Percentiles rank a stretch among this genome's conserved stretches.
phyloP scores from a whole-genome alignment of 306 rosid genomes.

The Dicorynia guianensis region DNA sequence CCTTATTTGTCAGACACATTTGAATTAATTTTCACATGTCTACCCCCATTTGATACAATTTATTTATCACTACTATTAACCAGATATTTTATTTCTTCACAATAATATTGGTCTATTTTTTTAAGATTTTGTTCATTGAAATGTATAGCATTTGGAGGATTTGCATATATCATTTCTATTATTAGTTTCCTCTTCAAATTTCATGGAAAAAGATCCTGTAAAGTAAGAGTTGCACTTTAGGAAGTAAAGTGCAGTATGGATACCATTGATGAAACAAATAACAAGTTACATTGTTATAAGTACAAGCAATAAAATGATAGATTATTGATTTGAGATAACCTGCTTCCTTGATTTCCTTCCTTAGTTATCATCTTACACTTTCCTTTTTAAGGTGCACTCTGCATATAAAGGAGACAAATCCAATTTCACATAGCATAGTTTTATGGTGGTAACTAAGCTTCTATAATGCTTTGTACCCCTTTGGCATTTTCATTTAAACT shows the following conservation, averaged over 20 bases:
- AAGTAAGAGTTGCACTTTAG: no score
- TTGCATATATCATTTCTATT: background rate
- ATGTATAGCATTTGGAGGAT: slow-evolving; percentile 1
- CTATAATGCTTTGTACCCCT: background rate
- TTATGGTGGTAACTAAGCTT: slow-evolving; percentile 24
- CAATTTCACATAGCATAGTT: slow-evolving; percentile 4
- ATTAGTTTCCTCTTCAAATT: background rate
- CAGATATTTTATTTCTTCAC: slow-evolving; percentile 5
- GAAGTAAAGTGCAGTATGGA: no score
- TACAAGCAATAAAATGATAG: no score
- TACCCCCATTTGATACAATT: slow-evolving; percentile 2
- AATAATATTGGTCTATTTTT: background rate
- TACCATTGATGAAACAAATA: no score
- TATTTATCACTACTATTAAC: slow-evolving; percentile 2
- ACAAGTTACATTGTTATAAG: no score
- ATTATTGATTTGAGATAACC: no score
- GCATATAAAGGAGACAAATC: no score
- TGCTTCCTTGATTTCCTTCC: no score
- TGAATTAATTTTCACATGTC: slow-evolving; percentile 18
- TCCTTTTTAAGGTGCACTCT: no score
- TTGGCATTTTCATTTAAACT: slow-evolving; percentile 3
- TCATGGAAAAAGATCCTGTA: no score
- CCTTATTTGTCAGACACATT: slow-evolving; percentile 14
- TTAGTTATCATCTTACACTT: no score
- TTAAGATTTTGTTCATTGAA: slow-evolving; percentile 25